phyloP scores from a whole-genome alignment of 148 eudicot species.

The Oxyria digyna region DNA sequence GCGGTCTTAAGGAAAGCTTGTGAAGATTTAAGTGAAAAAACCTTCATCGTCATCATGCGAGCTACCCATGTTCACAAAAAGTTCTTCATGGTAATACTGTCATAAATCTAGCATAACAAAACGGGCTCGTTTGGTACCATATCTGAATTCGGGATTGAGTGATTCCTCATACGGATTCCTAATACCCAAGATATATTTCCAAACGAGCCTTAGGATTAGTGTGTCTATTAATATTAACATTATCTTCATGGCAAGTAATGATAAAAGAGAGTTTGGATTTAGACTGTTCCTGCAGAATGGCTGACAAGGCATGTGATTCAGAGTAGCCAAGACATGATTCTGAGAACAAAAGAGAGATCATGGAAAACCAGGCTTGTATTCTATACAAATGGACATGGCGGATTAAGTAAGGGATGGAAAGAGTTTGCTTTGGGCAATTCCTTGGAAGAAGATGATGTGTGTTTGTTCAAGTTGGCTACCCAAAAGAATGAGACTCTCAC shows the following conservation, averaged over 20 bases:
- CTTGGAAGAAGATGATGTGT: constrained; percentile 12
- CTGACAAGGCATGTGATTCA: constrained; percentile 7
- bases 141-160: too few relatives aligned
- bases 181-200: too few relatives aligned
- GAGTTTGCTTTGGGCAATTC: constrained; percentile 15
- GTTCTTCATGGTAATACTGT: constrained; percentile 13
- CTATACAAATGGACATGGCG: constrained; percentile 12
- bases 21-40: constrained; percentile 13
- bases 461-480: constrained; percentile 3
- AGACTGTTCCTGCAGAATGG: constrained; percentile 24
- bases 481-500: background rate
- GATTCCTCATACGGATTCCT: too few relatives aligned
- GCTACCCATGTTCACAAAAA: constrained; percentile 17
- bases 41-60: constrained; percentile 23
- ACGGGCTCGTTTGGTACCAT: too few relatives aligned
- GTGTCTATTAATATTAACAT: too few relatives aligned
- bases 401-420: constrained; percentile 21
- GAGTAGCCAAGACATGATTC: constrained; percentile 12
- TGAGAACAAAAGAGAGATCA: constrained; percentile 5
- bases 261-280: background rate
- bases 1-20: constrained; percentile 14
- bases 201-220: too few relatives aligned
- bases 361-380: constrained; percentile 14
- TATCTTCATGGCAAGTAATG: too few relatives aligned
- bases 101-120: too few relatives aligned